Base-by-base conservation (phyloP, 495 filamentous ascomycete genomes). In the Talaromyces adpressus region DNA sequence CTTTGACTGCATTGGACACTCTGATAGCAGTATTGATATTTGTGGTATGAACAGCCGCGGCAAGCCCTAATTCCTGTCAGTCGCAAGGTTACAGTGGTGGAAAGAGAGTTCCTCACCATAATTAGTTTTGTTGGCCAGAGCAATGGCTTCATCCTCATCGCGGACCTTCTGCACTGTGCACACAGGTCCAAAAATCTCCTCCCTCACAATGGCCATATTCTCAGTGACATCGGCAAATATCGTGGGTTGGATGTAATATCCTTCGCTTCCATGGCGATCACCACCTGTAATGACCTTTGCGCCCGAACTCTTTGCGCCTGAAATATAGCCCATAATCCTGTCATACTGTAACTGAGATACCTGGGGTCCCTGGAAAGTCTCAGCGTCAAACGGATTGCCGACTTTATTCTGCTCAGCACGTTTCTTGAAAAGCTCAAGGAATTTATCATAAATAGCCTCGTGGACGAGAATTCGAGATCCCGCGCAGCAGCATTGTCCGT, bases 111-210 rank as follows among this genome's bases (percentile, higher is more conserved):
- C 36, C 36, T 41, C 12, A 73, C 91, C 91, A 80, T 95, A 98
- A 62, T 74, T 85, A 70, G 88, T 89, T 76, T 84, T 79, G 83
- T 98, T 97, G 66, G 84, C 93, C 51, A 91, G 77, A 63, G 81
- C 78, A 77, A 97, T 87, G 65, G 85, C 89, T 59, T 98, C 93
- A 9, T 87, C 92, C 76, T 91, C 87, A 66, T 85, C 87, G 79
- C 87, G 87, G 84, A 97, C 97, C 81, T 97, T 97, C 79, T 90
- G 85, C 67, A 98, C 89, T 60, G 89, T 86, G 77, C 90, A 89
- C 60, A 98, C 94, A 59, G 93, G 93, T 61, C 93, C 93, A 78
- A 98, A 98, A 77, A 98, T 97, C 81, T 98, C 93, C 80, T 98
- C 93, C 80, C 92, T 86, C 84, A 93, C 90, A 76, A 98, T 97